These are phyloP conservation scores for Myriangium duriaei DNA, from an alignment of 2,329 filamentous ascomycete genomes.

Conservation along the genomic window DNA sequence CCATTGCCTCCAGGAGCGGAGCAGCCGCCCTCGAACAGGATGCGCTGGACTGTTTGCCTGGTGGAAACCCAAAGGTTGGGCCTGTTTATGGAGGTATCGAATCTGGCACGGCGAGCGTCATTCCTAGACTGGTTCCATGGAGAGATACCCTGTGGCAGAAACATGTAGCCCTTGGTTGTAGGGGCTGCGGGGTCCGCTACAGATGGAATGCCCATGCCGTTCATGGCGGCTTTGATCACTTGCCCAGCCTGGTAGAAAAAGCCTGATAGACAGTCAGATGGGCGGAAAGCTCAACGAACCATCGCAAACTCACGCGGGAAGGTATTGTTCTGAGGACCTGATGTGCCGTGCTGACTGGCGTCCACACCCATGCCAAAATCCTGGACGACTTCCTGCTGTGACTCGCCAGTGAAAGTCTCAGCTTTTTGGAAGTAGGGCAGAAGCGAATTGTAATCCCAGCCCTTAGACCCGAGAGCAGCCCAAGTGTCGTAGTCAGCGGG, in stretches of 20 bases:
- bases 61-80: constrained; percentile 27
- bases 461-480: constrained; percentile 44
- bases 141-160: constrained; percentile 25
- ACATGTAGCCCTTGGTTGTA: constrained; percentile 26
- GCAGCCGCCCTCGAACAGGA: constrained; percentile 20
- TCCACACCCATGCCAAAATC: constrained; percentile 30
- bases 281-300: not conserved
- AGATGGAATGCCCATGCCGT: constrained; percentile 26
- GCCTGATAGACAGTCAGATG: too few species aligned
- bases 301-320: constrained; percentile 9
- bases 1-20: constrained; percentile 3
- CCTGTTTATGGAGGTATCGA: constrained; percentile 23
- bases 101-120: constrained; percentile 29
- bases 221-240: constrained; percentile 25
- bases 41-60: constrained; percentile 24
- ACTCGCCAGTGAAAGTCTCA: constrained; percentile 22
- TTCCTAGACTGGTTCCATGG: constrained; percentile 27
- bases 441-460: constrained; percentile 45
- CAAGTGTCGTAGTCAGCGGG: constrained; percentile 43
- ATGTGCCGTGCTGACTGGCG: constrained; percentile 28
- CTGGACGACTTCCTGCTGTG: constrained; percentile 21
- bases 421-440: constrained; percentile 24
- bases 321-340: constrained; percentile 36
- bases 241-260: constrained; percentile 11
- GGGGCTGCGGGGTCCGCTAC: constrained; percentile 28